Percentiles rank a stretch among this genome's conserved stretches.
Conservation (phyloP, 805 yeast species). For the Cephaloascus fragrans region DNA sequence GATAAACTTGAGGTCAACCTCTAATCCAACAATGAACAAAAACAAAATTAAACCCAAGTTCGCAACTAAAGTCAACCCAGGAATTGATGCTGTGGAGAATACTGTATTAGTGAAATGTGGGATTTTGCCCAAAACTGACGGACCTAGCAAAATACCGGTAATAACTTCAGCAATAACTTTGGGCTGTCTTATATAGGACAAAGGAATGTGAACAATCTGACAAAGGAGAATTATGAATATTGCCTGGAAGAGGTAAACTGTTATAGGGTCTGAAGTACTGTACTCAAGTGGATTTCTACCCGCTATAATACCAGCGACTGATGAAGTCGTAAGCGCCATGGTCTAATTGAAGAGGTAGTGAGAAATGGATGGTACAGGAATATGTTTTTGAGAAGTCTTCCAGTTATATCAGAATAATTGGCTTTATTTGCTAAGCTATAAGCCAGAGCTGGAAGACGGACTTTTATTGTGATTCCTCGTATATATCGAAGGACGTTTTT, state of each 20-base stretch:
- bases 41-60: constrained; percentile 68
- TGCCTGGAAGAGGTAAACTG: constrained; percentile 63
- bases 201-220: constrained; percentile 50
- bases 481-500: no score
- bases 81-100: constrained; percentile 54
- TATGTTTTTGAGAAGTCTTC: no score
- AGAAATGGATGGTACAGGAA: no score
- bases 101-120: constrained; percentile 57
- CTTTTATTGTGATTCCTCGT: no score
- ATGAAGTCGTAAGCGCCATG: constrained; percentile 23
- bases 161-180: constrained; percentile 76
- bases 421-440: no score
- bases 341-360: not conserved
- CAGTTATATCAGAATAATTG: no score
- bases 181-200: constrained; percentile 60
- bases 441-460: no score
- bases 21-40: constrained; percentile 70
- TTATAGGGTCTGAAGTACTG: constrained; percentile 47
- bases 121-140: constrained; percentile 63
- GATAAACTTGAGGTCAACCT: constrained; percentile 62
- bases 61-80: constrained; percentile 58
- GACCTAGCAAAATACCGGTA: constrained; percentile 68
- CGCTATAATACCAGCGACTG: constrained; percentile 60
- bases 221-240: constrained; percentile 50
- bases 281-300: constrained; percentile 65